Evolutionary conservation across 257 asterid species (phyloP).

Genomic region (Schizonepeta tenuifolia): DNA sequence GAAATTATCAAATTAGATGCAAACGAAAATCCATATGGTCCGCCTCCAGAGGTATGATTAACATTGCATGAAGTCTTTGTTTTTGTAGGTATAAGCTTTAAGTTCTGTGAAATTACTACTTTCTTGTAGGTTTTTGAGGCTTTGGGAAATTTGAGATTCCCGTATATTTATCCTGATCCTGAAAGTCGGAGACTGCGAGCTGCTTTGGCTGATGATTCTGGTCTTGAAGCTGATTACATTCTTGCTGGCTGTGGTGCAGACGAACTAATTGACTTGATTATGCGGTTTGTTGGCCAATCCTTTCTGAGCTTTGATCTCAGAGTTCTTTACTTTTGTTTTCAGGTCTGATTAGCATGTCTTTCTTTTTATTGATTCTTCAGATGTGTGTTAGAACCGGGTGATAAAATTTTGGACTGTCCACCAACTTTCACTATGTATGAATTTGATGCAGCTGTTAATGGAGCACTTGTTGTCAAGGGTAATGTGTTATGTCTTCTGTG

Average conservation of each 20-base stretch:
- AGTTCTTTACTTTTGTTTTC: slow-evolving; percentile 1
- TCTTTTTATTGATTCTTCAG: slow-evolving; percentile 49
- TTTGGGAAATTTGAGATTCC: slow-evolving; percentile 82
- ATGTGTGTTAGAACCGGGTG: slow-evolving; percentile 93
- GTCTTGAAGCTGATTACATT: slow-evolving; percentile 88
- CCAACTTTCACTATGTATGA: slow-evolving; percentile 98
- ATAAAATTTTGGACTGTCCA: slow-evolving; percentile 94
- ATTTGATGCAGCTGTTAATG: slow-evolving; percentile 98
- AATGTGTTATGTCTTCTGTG: slow-evolving; percentile 18
- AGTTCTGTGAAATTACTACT: slow-evolving; percentile 21
- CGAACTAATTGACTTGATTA: slow-evolving; percentile 93
- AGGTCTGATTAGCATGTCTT: slow-evolving; percentile 18
- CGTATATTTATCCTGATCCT: slow-evolving; percentile 96
- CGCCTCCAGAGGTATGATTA: slow-evolving; percentile 89
- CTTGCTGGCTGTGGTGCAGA: slow-evolving; percentile 98
- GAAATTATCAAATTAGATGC: slow-evolving; percentile 94
- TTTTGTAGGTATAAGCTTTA: neutral
- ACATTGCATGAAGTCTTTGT: slow-evolving; percentile 12
- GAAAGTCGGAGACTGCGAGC: slow-evolving; percentile 93
- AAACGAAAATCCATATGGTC: slow-evolving; percentile 97
- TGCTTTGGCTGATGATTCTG: slow-evolving; percentile 94
- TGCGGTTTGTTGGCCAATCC: slow-evolving; percentile 60
- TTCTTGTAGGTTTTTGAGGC: slow-evolving; percentile 84
- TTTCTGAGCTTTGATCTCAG: slow-evolving; percentile 11
- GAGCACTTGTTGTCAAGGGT: slow-evolving; percentile 90